Percentiles rank a stretch among this genome's conserved stretches.
Evolutionary conservation across 805 yeast genomes (phyloP).

Genomic region (Clavispora santaluciae): DNA sequence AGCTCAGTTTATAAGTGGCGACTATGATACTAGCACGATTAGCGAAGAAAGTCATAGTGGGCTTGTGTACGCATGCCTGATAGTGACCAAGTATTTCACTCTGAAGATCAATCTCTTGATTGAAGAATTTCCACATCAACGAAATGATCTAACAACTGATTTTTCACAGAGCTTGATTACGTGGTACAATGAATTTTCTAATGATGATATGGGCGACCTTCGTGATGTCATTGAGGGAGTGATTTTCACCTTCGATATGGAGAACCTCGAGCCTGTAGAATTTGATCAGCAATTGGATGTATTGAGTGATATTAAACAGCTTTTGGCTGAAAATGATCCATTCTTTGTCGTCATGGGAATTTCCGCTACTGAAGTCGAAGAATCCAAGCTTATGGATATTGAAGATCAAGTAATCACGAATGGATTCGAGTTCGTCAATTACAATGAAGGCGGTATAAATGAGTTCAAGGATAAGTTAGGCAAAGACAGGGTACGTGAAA

Average conservation of each 20-base stretch:
- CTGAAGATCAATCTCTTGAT: conserved; percentile 27
- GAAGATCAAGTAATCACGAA: conserved; percentile 35
- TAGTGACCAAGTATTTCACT: conserved; percentile 31
- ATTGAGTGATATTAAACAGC: conserved; percentile 4
- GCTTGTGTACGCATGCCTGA: conserved; percentile 20
- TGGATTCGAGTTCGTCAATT: conserved; percentile 43
- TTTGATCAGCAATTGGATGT: conserved; percentile 15
- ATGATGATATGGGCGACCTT: conserved; percentile 36
- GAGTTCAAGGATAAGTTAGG: conserved; percentile 44
- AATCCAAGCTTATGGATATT: conserved; percentile 17
- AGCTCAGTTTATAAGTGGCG: conserved; percentile 23
- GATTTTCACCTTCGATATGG: conserved; percentile 35
- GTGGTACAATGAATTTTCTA: conserved; percentile 39
- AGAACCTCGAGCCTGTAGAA: conserved; percentile 16
- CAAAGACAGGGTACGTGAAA: conserved; percentile 37
- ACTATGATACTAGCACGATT: conserved; percentile 31
- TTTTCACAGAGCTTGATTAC: conserved; percentile 18
- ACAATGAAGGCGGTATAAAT: conserved; percentile 28
- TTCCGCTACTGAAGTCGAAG: conserved; percentile 5
- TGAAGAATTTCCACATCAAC: conserved; percentile 32
- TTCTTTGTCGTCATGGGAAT: conserved; percentile 33
- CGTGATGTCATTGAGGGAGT: conserved; percentile 45
- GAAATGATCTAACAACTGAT: conserved; percentile 5
- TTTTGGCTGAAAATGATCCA: conserved; percentile 20
- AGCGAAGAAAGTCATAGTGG: conserved; percentile 29